Conservation (phyloP, 768 basidiomycete genomes). For the Lactarius pseudohatsudake region DNA sequence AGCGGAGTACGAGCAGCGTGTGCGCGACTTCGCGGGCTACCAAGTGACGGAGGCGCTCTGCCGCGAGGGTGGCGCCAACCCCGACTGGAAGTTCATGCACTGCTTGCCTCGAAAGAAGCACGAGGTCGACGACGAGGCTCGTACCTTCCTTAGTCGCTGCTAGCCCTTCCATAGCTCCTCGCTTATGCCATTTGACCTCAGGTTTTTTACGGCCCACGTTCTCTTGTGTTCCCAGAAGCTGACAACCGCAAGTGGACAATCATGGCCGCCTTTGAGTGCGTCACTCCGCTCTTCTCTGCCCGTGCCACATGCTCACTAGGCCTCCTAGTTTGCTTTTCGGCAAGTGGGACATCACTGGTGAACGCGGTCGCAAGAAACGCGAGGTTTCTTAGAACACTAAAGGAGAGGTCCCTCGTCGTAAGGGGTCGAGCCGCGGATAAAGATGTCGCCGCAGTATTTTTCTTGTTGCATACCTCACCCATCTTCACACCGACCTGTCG, state of each 20-base stretch:
- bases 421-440: not conserved
- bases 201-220: conserved; percentile 93
- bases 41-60: conserved; percentile 92
- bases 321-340: conserved; percentile 37
- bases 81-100: conserved; percentile 93
- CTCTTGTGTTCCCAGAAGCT: conserved; percentile 89
- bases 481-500: not conserved
- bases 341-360: conserved; percentile 33
- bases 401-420: not conserved
- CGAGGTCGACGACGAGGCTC: conserved; percentile 93
- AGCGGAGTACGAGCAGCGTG: conserved; percentile 82
- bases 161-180: conserved; percentile 2
- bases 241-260: conserved; percentile 98
- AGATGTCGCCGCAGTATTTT: not conserved
- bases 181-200: conserved; percentile 33
- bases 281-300: not conserved
- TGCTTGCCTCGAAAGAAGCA: conserved; percentile 90
- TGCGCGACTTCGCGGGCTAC: conserved; percentile 87
- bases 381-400: not conserved
- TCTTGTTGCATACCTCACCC: not conserved
- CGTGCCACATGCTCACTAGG: conserved; percentile 34
- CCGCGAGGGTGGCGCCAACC: conserved; percentile 74
- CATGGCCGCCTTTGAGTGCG: conserved; percentile 88
- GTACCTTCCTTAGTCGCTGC: conserved; percentile 8
- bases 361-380: conserved; percentile 8